A percentile compares a stretch with the other conserved stretches of the same genome.
These are phyloP conservation scores for Cinnamomum chago DNA, from an alignment of 164 flowering plant genomes.

Conservation along the genomic window DNA sequence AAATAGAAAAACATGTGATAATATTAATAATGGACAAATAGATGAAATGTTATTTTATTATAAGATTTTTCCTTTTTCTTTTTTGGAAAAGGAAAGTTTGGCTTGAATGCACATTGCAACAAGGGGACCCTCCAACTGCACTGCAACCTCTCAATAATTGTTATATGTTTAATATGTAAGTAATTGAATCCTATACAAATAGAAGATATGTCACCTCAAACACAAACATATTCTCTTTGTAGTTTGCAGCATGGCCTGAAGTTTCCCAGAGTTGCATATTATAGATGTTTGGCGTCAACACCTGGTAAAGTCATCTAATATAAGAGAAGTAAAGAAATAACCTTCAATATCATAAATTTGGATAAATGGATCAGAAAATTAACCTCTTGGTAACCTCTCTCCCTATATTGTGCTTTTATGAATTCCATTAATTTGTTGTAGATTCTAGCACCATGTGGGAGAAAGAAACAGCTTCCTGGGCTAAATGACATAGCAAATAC, in stretches of 20 bases:
- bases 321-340: background rate
- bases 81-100: too few relatives aligned
- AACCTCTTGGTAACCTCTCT: conserved; percentile 95
- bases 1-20: too few relatives aligned
- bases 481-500: conserved; percentile 35
- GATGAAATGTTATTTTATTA: too few relatives aligned
- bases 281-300: conserved; percentile 81
- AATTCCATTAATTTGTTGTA: conserved; percentile 90
- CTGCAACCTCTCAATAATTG: too few relatives aligned
- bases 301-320: conserved; percentile 46
- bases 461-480: conserved; percentile 99
- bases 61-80: too few relatives aligned
- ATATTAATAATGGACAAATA: too few relatives aligned
- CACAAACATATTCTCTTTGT: conserved; percentile 95
- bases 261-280: conserved; percentile 99
- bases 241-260: conserved; percentile 97
- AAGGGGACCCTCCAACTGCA: too few relatives aligned
- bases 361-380: background rate
- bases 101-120: too few relatives aligned
- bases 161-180: too few relatives aligned
- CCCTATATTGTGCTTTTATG: conserved; percentile 58
- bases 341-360: background rate
- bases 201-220: conserved; percentile 54
- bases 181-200: too few relatives aligned
- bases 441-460: conserved; percentile 82